A percentile compares a stretch with the other conserved stretches of the same genome.
Conservation (phyloP, 1,284 basidiomycete species). For the Tilletia walkeri region DNA sequence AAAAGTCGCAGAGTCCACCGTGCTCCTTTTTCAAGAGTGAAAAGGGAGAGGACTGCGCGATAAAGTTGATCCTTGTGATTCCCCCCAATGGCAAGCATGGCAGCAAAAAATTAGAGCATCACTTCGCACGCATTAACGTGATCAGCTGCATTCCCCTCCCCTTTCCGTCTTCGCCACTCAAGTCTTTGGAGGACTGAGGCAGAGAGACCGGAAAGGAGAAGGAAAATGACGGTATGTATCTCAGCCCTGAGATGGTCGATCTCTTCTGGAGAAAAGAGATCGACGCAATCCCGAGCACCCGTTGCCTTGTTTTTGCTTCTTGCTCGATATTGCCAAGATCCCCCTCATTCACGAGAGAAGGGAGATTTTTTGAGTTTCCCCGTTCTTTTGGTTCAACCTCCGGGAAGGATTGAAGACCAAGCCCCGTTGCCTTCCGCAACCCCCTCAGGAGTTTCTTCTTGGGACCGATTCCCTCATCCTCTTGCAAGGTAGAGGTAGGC, state of each 20-base stretch:
- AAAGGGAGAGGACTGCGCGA: slow-evolving; percentile 33
- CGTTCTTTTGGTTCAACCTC: too few species aligned
- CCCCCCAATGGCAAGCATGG: not conserved
- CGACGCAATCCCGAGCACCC: slow-evolving; percentile 39
- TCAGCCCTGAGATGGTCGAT: slow-evolving; percentile 25
- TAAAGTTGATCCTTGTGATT: not conserved
- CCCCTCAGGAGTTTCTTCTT: too few species aligned
- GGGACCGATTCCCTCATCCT: too few species aligned
- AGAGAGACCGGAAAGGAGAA: not conserved
- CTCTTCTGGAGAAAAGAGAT: slow-evolving; percentile 22
- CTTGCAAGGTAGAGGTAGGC: too few species aligned
- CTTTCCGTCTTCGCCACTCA: slow-evolving; percentile 6
- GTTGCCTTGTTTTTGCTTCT: slow-evolving; percentile 34
- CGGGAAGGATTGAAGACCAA: not conserved
- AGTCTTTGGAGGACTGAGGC: not conserved
- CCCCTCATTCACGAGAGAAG: too few species aligned
- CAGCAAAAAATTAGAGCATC: slow-evolving; percentile 37
- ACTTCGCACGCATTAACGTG: slow-evolving; percentile 57
- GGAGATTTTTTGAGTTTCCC: too few species aligned
- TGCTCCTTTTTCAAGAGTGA: too few species aligned
- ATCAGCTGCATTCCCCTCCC: slow-evolving; percentile 47
- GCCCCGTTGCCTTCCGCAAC: not conserved
- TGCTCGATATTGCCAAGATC: not conserved
- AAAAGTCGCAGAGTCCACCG: not conserved
- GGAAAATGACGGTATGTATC: slow-evolving; percentile 31